Evolutionary conservation across 768 basidiomycete species (phyloP), one percentile per base, ranked within the genome.

Genomic region (Kwoniella sp.): DNA sequence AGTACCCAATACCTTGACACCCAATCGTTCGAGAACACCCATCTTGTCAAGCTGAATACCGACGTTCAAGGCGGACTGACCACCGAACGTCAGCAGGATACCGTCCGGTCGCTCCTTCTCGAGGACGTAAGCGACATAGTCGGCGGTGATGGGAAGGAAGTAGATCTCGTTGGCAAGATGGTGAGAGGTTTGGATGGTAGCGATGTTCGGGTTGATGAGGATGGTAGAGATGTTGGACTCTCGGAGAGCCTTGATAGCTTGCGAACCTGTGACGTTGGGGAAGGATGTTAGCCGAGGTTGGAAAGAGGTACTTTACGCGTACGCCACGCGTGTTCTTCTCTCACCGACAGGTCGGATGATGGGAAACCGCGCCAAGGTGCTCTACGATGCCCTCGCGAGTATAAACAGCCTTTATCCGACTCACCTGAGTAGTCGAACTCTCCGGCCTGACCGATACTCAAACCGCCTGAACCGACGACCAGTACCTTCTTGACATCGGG

Each of bases 51-150:
- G 87, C 75, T 89, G 90, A 72, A 99, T 93, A 68, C 96, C 96
- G 65, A 98, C 96, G 77, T 99, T 99, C 68, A 99, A 85, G 2
- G 96, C 96, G 70, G 92, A 93, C 81, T 98, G 96, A 22, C 96
- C 96, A 81, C 96, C 96, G 72, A 99, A 98, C 12, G 96, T 98
- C 65, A 99, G 87, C 37, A 99, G 84, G 71, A 99, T 91, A 67
- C 96, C 96, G 78, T 98, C 96, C 0, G 96, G 96, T 9, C 93
- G 86, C 83, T 98, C 96, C 83, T 95, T 96, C 84, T 99, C 96
- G 80, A 98, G 84, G 28, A 99, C 93, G 77, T 97, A 97, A 67
- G 96, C 95, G 69, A 99, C 96, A 81, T 98, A 98, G 81, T 98
- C 96, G 57, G 91, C 83, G 0, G 96, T 97, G 75, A 99, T 87